These are phyloP conservation scores for Fusarium protoensiforme DNA, from an alignment of 2,329 filamentous ascomycete genomes.

Conservation along the genomic window DNA sequence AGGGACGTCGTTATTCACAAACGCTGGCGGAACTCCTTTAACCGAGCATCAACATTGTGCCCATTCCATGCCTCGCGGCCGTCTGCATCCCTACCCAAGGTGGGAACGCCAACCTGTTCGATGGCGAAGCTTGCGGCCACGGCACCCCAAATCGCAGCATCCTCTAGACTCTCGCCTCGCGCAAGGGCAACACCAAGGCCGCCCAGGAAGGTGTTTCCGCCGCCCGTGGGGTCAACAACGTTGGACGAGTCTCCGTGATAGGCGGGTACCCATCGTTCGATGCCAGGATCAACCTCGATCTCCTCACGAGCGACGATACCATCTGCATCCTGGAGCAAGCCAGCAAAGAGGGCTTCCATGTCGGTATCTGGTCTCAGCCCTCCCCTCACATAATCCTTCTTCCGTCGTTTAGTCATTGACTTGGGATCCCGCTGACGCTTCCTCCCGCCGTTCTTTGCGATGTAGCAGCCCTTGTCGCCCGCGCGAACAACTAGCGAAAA, in stretches of 20 bases:
- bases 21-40: constrained; percentile 61
- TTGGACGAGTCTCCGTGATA: constrained; percentile 67
- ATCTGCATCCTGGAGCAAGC: constrained; percentile 64
- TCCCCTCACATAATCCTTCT: constrained; percentile 60
- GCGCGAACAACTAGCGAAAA: constrained; percentile 76
- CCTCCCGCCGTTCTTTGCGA: constrained; percentile 68
- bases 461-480: constrained; percentile 77
- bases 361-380: constrained; percentile 70
- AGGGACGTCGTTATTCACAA: constrained; percentile 41
- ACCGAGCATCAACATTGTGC: constrained; percentile 61
- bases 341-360: constrained; percentile 71
- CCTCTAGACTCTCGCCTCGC: constrained; percentile 69
- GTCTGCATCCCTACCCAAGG: constrained; percentile 56
- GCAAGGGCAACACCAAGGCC: constrained; percentile 69
- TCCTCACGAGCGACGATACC: constrained; percentile 67
- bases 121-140: constrained; percentile 93
- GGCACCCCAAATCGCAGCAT: constrained; percentile 81
- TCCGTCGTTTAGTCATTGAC: constrained; percentile 48
- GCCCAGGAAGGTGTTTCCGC: constrained; percentile 88
- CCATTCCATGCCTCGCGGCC: constrained; percentile 72
- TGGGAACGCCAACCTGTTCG: constrained; percentile 89
- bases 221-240: constrained; percentile 93
- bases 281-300: constrained; percentile 71
- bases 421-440: constrained; percentile 51
- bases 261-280: constrained; percentile 81